A percentile compares a stretch with the other conserved stretches of the same genome.
Conservation (phyloP, 2,329 filamentous ascomycete species). For the Parastagonospora avenae region DNA sequence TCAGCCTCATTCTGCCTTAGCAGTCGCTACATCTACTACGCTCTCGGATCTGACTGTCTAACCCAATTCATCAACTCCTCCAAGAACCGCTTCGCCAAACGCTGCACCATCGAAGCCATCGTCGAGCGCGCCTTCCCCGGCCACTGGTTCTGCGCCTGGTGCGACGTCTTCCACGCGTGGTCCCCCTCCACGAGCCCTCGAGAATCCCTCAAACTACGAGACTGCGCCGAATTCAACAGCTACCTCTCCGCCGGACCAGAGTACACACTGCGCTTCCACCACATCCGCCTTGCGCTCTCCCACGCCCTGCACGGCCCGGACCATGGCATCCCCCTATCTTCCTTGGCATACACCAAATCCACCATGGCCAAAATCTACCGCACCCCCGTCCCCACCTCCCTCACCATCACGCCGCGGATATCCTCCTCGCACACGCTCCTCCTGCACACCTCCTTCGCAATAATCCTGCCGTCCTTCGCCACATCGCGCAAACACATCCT, state of each 20-base stretch:
- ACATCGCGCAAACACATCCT: constrained; percentile 13
- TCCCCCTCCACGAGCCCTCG: constrained; percentile 13
- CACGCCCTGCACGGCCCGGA: constrained; percentile 18
- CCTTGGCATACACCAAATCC: constrained; percentile 16
- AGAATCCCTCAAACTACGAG: constrained; percentile 6
- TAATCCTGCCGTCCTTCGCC: constrained; percentile 19
- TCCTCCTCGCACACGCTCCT: constrained; percentile 20
- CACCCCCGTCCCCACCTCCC: constrained; percentile 14
- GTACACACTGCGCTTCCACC: constrained; percentile 35
- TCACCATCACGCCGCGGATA: constrained; percentile 15
- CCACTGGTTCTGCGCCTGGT: constrained; percentile 44
- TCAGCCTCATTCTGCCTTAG: constrained; percentile 34
- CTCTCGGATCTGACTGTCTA: constrained; percentile 30
- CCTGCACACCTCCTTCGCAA: constrained; percentile 22
- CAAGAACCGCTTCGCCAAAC: constrained; percentile 23
- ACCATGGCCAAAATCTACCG: constrained; percentile 18
- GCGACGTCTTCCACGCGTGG: constrained; percentile 38
- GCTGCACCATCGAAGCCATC: constrained; percentile 28
- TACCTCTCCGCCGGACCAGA: constrained; percentile 20
- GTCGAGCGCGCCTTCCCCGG: constrained; percentile 41
- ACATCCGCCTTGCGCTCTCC: constrained; percentile 36
- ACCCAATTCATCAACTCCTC: constrained; percentile 16
- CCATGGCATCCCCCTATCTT: constrained; percentile 30
- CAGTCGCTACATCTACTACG: constrained; percentile 34
- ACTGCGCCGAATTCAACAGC: constrained; percentile 34